These are phyloP conservation scores for Trichoderma guizhouense DNA, from an alignment of 2,329 filamentous ascomycete species.

Conservation along the genomic window DNA sequence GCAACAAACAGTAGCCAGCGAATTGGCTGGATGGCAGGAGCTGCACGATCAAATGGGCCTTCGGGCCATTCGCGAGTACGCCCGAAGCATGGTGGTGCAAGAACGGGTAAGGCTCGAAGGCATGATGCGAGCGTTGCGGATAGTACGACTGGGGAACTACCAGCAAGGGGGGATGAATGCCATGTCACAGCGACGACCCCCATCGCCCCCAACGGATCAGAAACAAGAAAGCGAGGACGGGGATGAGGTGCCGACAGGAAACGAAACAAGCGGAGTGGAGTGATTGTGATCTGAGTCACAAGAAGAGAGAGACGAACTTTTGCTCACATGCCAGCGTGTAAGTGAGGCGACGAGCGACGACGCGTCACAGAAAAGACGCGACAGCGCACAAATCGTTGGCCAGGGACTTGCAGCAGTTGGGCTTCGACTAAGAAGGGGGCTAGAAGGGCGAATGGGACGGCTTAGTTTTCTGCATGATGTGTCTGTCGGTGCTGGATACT, in stretches of 20 bases:
- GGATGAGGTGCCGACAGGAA: not conserved
- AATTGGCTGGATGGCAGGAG: conserved; percentile 92
- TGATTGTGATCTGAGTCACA: not conserved
- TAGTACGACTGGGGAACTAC: conserved; percentile 38
- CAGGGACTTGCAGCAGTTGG: conserved; percentile 1
- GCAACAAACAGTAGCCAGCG: conserved; percentile 86
- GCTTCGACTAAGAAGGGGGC: not conserved
- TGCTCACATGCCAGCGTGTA: conserved; percentile 10
- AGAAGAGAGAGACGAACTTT: not conserved
- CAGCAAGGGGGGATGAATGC: not conserved
- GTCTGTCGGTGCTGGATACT: conserved; percentile 15
- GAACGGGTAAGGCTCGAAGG: conserved; percentile 78
- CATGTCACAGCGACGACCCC: not conserved
- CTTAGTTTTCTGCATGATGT: conserved; percentile 13
- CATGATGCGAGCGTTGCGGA: conserved; percentile 74
- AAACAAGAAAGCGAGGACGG: conserved; percentile 6
- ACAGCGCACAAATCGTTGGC: conserved; percentile 4
- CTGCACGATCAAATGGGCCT: conserved; percentile 75
- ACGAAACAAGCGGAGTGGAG: conserved; percentile 12
- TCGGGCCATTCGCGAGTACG: conserved; percentile 72
- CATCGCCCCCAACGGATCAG: conserved; percentile 6
- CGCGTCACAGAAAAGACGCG: conserved; percentile 14
- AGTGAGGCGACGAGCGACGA: conserved; percentile 4
- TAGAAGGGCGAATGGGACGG: conserved; percentile 11
- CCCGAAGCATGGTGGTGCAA: conserved; percentile 70